phyloP scores from a whole-genome alignment of 768 basidiomycete genomes.

The Saitozyma sp. region DNA sequence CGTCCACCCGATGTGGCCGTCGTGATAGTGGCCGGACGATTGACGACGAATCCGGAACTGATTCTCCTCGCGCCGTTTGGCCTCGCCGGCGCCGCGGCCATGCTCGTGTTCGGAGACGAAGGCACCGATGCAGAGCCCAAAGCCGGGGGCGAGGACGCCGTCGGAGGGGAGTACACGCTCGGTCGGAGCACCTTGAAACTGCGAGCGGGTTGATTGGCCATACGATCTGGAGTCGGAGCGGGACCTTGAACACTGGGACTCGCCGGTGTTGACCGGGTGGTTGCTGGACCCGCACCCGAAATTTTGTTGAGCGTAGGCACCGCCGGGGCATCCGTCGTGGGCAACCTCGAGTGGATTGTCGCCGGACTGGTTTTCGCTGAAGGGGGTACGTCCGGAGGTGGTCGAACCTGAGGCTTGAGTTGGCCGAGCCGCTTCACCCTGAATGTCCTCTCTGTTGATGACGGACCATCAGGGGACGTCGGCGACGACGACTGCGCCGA shows the following conservation, averaged over 20 bases:
- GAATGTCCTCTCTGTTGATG: constrained; percentile 4
- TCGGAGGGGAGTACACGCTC: neutral
- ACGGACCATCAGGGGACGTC: neutral
- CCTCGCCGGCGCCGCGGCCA: too few species aligned
- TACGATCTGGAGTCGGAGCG: too few species aligned
- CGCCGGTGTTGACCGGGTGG: too few species aligned
- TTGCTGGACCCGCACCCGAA: too few species aligned
- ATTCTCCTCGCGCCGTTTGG: too few species aligned
- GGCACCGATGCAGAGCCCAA: neutral
- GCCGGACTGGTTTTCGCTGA: neutral
- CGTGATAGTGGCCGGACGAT: neutral
- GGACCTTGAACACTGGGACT: too few species aligned
- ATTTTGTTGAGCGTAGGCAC: too few species aligned
- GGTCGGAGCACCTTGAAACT: constrained; percentile 15
- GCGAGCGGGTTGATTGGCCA: neutral
- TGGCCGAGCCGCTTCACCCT: constrained; percentile 17
- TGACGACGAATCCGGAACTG: neutral
- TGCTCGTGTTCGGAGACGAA: neutral
- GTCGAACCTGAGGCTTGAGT: neutral
- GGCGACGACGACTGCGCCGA: too few species aligned
- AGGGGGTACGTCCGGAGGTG: neutral
- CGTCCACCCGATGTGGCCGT: too few species aligned
- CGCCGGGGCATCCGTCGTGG: too few species aligned
- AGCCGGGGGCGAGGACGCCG: neutral
- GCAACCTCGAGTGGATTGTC: neutral